Evolutionary conservation across 2,329 filamentous ascomycete genomes (phyloP).

Genomic region (Paraphoma chrysanthemicola): DNA sequence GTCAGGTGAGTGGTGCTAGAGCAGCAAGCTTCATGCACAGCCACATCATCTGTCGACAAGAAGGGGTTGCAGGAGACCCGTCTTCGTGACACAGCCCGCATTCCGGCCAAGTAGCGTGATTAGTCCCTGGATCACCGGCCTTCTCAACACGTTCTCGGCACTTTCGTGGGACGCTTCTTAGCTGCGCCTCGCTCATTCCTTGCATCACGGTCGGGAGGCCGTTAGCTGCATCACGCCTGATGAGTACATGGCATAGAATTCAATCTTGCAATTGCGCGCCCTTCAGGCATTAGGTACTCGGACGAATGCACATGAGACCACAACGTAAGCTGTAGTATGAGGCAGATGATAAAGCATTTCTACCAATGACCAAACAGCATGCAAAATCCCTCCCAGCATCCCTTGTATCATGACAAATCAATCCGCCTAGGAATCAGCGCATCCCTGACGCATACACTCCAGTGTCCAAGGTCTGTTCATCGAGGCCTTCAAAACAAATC

Average conservation of each 20-base stretch:
- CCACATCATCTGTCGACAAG: background rate
- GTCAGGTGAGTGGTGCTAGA: background rate
- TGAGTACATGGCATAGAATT: background rate
- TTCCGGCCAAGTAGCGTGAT: background rate
- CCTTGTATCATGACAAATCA: background rate
- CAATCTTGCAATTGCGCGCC: background rate
- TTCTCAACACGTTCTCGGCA: background rate
- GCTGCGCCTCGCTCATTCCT: background rate
- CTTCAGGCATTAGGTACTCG: background rate
- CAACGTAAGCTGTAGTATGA: too few species aligned
- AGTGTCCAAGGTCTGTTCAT: too few species aligned
- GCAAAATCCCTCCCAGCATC: background rate
- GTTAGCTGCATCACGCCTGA: background rate
- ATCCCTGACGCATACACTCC: too few species aligned
- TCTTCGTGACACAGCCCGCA: background rate
- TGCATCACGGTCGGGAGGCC: background rate
- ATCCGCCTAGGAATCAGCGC: background rate
- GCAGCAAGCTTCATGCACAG: background rate
- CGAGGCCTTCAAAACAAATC: background rate
- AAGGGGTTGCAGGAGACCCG: background rate
- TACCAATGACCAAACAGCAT: background rate
- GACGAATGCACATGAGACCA: too few species aligned
- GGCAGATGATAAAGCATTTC: too few species aligned
- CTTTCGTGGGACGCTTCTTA: background rate
- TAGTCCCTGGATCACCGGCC: background rate